These are phyloP conservation scores for Collybiopsis luxurians DNA, from an alignment of 768 basidiomycete species.

Conservation along the genomic window DNA sequence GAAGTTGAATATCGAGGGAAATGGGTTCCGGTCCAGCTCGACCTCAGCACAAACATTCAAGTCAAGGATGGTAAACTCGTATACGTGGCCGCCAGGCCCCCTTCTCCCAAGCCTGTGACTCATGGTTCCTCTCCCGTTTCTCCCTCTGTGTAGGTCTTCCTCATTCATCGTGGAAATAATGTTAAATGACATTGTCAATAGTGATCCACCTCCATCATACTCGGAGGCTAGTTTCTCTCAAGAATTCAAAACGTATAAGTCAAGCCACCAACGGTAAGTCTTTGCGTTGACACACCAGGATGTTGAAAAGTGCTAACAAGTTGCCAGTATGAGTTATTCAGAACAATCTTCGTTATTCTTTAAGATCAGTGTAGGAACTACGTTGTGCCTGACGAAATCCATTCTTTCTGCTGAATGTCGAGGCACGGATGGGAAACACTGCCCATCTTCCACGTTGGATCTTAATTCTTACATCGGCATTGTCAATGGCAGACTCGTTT, in stretches of 20 bases:
- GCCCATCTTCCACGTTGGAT: no score
- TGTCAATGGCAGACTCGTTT: not conserved
- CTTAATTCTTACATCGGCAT: slow-evolving; percentile 1
- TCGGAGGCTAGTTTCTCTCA: not conserved
- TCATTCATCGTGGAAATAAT: not conserved
- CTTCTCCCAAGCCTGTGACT: not conserved
- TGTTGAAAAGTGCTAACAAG: not conserved
- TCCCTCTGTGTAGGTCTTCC: not conserved
- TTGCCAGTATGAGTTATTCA: not conserved
- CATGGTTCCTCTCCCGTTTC: not conserved
- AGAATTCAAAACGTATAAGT: not conserved
- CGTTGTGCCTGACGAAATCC: not conserved
- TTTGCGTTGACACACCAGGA: not conserved
- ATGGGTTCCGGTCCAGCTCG: not conserved
- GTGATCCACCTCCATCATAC: no score
- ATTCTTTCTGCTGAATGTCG: no score
- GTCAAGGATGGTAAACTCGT: not conserved
- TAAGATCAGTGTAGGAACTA: not conserved
- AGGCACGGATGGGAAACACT: no score
- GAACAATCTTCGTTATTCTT: not conserved
- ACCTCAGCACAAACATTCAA: not conserved
- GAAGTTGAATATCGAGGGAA: not conserved
- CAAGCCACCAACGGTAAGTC: not conserved
- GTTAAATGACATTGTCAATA: not conserved
- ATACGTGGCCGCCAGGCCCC: not conserved